These are phyloP conservation scores for Spencermartinsiella ligniputridi DNA, from an alignment of 1,139 yeast species.

Conservation along the genomic window DNA sequence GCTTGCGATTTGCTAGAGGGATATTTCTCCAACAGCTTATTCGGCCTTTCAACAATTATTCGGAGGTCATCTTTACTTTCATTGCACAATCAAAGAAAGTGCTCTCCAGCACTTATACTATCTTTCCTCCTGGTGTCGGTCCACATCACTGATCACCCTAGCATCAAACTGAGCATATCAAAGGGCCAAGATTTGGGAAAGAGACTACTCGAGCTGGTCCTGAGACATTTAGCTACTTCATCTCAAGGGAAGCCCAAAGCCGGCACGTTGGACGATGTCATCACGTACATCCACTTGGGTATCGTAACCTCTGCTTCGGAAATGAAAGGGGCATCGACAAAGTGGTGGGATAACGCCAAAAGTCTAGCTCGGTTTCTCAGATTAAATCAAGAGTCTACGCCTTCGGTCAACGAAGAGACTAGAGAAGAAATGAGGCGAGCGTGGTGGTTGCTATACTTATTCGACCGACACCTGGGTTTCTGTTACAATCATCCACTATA, in stretches of 20 bases:
- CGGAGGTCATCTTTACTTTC: conserved; percentile 18
- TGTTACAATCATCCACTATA: conserved; percentile 33
- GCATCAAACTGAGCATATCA: conserved; percentile 24
- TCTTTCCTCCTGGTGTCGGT: conserved; percentile 34
- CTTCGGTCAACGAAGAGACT: conserved; percentile 28
- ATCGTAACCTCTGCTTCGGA: conserved; percentile 37
- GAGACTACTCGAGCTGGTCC: conserved; percentile 10
- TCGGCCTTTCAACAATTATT: conserved; percentile 23
- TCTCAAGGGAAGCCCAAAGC: not conserved
- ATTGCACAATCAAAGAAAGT: conserved; percentile 23
- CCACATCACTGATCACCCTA: conserved; percentile 36
- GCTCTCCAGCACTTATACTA: conserved; percentile 32
- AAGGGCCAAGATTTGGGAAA: conserved; percentile 9
- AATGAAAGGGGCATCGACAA: conserved; percentile 33
- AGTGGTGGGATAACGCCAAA: conserved; percentile 37
- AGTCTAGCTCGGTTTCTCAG: conserved; percentile 30
- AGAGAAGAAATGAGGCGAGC: conserved; percentile 40
- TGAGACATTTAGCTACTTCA: conserved; percentile 7
- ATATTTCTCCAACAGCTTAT: conserved; percentile 22
- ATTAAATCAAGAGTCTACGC: conserved; percentile 30
- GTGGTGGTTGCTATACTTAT: conserved; percentile 41
- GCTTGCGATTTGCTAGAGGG: conserved; percentile 19
- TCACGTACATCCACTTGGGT: conserved; percentile 35
- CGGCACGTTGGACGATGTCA: conserved; percentile 33
- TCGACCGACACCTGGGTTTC: conserved; percentile 39